phyloP scores from a whole-genome alignment of 495 filamentous ascomycete genomes.

The Penicillium salamii region DNA sequence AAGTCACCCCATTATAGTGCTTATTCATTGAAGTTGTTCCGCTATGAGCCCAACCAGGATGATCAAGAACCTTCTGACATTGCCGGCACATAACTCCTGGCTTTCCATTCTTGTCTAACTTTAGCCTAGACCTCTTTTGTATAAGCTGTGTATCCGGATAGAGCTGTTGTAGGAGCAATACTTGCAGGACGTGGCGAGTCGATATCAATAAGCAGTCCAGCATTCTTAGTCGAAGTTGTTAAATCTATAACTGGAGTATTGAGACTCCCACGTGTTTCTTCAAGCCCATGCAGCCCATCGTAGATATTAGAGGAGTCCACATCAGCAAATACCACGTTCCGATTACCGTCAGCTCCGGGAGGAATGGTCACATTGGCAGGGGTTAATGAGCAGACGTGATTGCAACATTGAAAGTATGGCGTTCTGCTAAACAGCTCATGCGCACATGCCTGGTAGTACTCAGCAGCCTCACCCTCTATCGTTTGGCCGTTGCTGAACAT shows the following conservation, averaged over 20 bases:
- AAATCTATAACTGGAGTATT: neutral
- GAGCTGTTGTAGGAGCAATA: neutral
- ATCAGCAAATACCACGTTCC: neutral
- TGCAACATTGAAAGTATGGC: constrained; percentile 49
- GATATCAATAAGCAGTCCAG: constrained; percentile 31
- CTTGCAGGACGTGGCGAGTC: constrained; percentile 17
- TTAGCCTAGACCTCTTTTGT: too few relatives aligned
- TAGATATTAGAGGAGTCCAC: neutral
- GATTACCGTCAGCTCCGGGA: neutral
- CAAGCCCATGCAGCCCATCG: neutral
- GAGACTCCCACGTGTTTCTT: neutral
- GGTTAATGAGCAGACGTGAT: constrained; percentile 46
- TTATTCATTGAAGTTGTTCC: too few relatives aligned
- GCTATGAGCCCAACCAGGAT: too few relatives aligned
- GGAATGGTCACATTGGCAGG: constrained; percentile 15
- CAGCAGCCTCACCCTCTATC: constrained; percentile 44
- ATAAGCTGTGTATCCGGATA: neutral
- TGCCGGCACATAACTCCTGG: too few relatives aligned
- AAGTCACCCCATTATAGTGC: too few relatives aligned
- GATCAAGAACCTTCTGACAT: too few relatives aligned
- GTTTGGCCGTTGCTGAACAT: constrained; percentile 25
- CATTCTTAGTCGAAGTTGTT: neutral
- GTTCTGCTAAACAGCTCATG: constrained; percentile 48
- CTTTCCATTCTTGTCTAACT: too few relatives aligned
- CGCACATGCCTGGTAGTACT: constrained; percentile 53